Evolutionary conservation across 306 rosid genomes (phyloP).

Genomic region (barrel medic (Medicago truncatula)): DNA sequence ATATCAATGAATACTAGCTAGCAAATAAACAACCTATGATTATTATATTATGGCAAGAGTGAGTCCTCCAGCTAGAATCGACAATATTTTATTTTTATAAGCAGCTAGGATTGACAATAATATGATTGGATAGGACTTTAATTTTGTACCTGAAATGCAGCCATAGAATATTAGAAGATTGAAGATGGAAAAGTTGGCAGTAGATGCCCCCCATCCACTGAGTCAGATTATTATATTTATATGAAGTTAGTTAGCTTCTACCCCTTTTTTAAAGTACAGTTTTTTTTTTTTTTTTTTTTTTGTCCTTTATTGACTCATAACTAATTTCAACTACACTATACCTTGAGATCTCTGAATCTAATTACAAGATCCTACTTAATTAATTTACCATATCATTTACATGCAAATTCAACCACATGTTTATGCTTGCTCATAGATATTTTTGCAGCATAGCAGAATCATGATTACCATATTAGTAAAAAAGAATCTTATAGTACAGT

Average conservation of each 20-base stretch:
- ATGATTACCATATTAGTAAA: neutral
- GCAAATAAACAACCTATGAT: too few species aligned
- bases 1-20: too few species aligned
- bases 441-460: slow-evolving; percentile 29
- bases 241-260: neutral
- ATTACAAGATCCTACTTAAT: neutral
- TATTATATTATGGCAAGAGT: too few species aligned
- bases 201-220: neutral
- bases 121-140: too few species aligned
- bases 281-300: neutral
- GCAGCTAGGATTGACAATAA: too few species aligned
- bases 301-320: slow-evolving; percentile 19
- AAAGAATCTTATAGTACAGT: neutral
- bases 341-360: neutral
- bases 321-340: neutral
- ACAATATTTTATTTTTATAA: too few species aligned
- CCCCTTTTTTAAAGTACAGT: neutral
- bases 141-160: neutral
- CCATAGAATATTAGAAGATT: neutral
- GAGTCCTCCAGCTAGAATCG: too few species aligned
- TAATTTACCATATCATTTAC: too few species aligned
- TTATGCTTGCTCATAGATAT: neutral
- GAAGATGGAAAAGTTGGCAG: too few species aligned
- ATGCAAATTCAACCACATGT: neutral
- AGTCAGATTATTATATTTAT: neutral